These are phyloP conservation scores for Xylaria curta DNA, from an alignment of 495 filamentous ascomycete genomes.

Conservation along the genomic window DNA sequence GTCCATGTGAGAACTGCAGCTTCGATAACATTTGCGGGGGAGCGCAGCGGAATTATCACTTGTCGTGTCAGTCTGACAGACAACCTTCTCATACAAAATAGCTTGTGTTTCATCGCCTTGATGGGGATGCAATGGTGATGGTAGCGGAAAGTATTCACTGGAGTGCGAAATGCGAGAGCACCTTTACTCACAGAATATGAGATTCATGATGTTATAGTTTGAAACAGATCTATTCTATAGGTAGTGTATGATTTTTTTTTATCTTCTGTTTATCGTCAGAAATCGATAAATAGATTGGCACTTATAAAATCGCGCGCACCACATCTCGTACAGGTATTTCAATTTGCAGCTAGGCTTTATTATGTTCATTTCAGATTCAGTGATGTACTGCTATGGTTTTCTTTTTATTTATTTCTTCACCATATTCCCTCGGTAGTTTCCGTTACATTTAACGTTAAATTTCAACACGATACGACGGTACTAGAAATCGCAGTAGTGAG, in stretches of 20 bases:
- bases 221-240: background rate
- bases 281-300: too few species aligned
- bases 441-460: too few species aligned
- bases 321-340: too few species aligned
- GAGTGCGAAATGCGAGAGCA: background rate
- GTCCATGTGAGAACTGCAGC: background rate
- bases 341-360: too few species aligned
- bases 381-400: too few species aligned
- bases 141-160: background rate
- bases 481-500: background rate
- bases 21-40: background rate
- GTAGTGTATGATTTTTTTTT: background rate
- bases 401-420: too few species aligned
- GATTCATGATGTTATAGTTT: background rate
- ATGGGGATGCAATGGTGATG: background rate
- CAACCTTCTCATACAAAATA: background rate
- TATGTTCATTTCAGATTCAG: too few species aligned
- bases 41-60: background rate
- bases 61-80: background rate
- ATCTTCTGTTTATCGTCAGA: too few species aligned
- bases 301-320: too few species aligned
- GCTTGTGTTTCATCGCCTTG: background rate
- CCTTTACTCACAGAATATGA: background rate
- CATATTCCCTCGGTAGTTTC: too few species aligned
- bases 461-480: background rate